A percentile compares a stretch with the other conserved stretches of the same genome.
phyloP scores from a whole-genome alignment of 345 rosid genomes.

The Cardamine occulta region DNA sequence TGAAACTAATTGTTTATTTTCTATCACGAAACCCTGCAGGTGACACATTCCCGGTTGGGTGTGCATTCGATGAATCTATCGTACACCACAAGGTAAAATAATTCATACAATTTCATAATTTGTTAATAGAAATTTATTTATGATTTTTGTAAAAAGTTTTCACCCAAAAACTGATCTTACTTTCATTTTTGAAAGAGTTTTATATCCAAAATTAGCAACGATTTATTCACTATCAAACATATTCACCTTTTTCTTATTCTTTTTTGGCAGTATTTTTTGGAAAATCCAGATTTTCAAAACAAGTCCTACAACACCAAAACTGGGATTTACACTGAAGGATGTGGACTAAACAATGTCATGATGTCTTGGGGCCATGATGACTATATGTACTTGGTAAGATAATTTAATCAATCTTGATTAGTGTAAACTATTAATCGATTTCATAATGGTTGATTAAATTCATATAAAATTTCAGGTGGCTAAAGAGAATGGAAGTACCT shows the following conservation, averaged over 20 bases:
- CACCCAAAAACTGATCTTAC: background rate
- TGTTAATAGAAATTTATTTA: background rate
- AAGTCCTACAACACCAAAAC: slow-evolving; percentile 50
- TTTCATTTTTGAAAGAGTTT: background rate
- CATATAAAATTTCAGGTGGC: slow-evolving; percentile 32
- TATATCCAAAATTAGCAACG: background rate
- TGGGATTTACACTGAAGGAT: slow-evolving; percentile 59
- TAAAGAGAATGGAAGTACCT: slow-evolving; percentile 59
- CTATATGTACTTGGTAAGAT: slow-evolving; percentile 56
- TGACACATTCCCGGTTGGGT: slow-evolving; percentile 78
- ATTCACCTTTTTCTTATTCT: background rate
- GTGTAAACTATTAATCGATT: background rate
- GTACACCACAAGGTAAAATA: slow-evolving; percentile 67
- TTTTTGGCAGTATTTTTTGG: slow-evolving; percentile 51
- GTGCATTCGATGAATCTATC: slow-evolving; percentile 66
- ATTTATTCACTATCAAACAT: background rate
- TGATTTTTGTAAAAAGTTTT: background rate
- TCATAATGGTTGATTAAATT: background rate
- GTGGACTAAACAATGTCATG: slow-evolving; percentile 57
- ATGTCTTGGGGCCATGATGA: slow-evolving; percentile 44
- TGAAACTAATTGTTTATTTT: background rate
- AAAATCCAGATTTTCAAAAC: slow-evolving; percentile 57
- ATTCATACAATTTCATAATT: background rate
- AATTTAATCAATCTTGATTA: background rate
- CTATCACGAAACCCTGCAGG: slow-evolving; percentile 41